Base-by-base conservation (phyloP, 73 alveolate genomes). In the Tetrahymena elliotti region DNA sequence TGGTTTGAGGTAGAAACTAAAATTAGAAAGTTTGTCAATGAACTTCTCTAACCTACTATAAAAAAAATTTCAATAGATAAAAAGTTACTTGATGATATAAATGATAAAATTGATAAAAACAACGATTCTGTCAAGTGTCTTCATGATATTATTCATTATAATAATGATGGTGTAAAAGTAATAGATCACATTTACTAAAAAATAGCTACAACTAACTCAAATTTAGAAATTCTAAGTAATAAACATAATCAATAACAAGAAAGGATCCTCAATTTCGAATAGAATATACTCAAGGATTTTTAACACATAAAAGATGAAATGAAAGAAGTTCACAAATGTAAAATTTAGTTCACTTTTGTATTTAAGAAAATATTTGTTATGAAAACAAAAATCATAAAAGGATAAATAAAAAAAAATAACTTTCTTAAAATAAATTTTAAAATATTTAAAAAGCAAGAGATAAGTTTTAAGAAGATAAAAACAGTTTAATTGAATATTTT, bases 1-100 rank as follows among this genome's bases (percentile, higher is more conserved):
- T 94, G 96, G 96, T 94, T 94, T 83, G 96, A 94, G 52, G 94
- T 94, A 9, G 96, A 94, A 39, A 94, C 96, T 33, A 94, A 94
- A 47, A 94, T 94, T 31, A 94, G 96, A 31, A 83, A 83, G 83
- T 94, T 94, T 38, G 96, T 94, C 6, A 27, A 94, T 33, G 93
- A 94, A 37, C 40, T 94, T 6, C 34, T 94, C 40, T 93, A 94
- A 38, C 96, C 96, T 31, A 94, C 96, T 12, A 38, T 94, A 20
- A 94, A 84, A 83, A 83, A 94, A 33, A 37, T 94, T 16, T 93
- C 68, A 36, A 93, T 83, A 33, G 96, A 94, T 94, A 88, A 93
- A 84, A 83, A 38, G 84, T 38, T 83, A 11, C 94, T 94, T 38
- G 96, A 94, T 94, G 94, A 82, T 12, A 37, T 94, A 22, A n/a